Percentiles rank a stretch among this genome's conserved stretches.
These are phyloP conservation scores for Cryptosporidium andersoni DNA, from an alignment of 169 alveolate species.

Conservation along the genomic window DNA sequence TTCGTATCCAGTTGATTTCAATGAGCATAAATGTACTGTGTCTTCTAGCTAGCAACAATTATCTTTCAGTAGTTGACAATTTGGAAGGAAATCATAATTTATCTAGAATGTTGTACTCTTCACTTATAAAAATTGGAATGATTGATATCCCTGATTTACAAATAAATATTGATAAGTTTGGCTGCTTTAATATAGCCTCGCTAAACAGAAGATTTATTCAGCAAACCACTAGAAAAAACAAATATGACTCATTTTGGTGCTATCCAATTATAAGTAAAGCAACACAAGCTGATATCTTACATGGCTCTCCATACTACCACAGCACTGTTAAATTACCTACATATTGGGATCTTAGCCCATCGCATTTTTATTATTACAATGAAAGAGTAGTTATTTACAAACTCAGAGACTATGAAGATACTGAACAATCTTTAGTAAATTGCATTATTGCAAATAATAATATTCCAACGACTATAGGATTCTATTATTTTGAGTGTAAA, in stretches of 20 bases:
- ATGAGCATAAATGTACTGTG: constrained; percentile 15
- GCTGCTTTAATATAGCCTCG: not conserved
- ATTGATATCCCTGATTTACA: not conserved
- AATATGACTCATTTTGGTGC: not conserved
- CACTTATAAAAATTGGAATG: constrained; percentile 16
- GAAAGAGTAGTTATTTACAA: constrained; percentile 8
- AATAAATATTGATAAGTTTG: not conserved
- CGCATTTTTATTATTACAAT: not conserved
- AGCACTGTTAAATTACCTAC: constrained; percentile 24
- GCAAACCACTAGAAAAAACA: not conserved
- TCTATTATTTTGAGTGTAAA: constrained; percentile 30
- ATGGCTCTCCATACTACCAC: constrained; percentile 8
- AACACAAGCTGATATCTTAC: constrained; percentile 25
- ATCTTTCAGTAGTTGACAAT: not conserved
- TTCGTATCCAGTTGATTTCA: constrained; percentile 17
- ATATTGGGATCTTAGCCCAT: not conserved
- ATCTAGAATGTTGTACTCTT: not conserved
- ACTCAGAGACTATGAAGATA: not conserved
- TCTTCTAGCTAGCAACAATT: not conserved
- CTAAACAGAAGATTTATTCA: constrained; percentile 49
- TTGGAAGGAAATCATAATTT: not conserved
- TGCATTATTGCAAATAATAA: constrained; percentile 9
- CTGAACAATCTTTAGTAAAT: not conserved
- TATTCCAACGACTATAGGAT: constrained; percentile 23
- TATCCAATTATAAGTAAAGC: constrained; percentile 22